Percentiles rank a stretch among this genome's conserved stretches.
Conservation (phyloP, 78 protist species). For the Monosiga brevicollis region DNA sequence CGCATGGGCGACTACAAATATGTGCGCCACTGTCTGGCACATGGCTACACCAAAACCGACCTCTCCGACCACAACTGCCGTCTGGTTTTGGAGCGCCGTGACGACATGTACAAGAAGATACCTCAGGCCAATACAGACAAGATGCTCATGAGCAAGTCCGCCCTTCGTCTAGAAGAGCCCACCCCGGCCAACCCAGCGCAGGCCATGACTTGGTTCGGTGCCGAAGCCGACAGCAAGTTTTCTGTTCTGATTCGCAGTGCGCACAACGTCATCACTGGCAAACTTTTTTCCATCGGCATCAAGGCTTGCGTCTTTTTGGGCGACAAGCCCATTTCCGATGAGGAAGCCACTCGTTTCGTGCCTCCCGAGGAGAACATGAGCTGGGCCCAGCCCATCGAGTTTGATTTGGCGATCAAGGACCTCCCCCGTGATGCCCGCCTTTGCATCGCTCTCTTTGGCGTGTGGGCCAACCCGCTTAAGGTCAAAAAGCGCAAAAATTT, state of each 20-base stretch:
- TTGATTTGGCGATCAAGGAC: background rate
- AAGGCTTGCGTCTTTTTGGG: background rate
- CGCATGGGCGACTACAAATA: background rate
- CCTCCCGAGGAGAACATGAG: background rate
- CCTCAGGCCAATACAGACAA: no score
- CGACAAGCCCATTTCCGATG: background rate
- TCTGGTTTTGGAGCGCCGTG: no score
- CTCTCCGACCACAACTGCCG: no score
- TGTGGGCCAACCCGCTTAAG: background rate
- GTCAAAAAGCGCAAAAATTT: background rate
- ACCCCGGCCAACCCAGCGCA: no score
- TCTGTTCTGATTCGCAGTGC: background rate
- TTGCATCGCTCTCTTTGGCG: conserved; percentile 6
- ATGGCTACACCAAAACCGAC: background rate
- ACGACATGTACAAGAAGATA: no score
- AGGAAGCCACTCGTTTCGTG: background rate
- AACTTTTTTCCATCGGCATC: background rate
- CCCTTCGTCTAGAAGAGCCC: no score
- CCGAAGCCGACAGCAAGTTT: background rate
- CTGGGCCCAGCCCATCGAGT: background rate
- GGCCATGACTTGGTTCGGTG: background rate
- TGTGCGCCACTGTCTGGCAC: background rate
- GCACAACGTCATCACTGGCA: background rate
- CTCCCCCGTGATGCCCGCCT: conserved; percentile 20
- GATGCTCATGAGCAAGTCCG: no score